phyloP scores from a whole-genome alignment of 2,329 filamentous ascomycete species.

The Trichoderma harzianum region DNA sequence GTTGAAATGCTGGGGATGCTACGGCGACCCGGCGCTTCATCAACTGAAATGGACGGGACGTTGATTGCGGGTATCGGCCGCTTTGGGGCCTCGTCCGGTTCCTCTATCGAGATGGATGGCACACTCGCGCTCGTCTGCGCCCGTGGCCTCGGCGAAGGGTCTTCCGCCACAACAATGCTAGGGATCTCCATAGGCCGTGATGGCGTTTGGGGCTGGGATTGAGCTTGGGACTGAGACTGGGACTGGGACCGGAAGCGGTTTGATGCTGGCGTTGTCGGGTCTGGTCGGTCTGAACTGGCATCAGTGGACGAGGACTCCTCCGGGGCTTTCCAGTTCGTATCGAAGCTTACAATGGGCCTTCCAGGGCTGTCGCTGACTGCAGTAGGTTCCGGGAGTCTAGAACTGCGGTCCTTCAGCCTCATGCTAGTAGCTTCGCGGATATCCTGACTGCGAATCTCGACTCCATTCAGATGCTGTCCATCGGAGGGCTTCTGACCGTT shows the following conservation, averaged over 20 bases:
- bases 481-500: slow-evolving; percentile 34
- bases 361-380: slow-evolving; percentile 87
- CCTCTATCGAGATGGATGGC: slow-evolving; percentile 38
- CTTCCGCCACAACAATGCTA: slow-evolving; percentile 54
- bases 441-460: slow-evolving; percentile 82
- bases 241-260: slow-evolving; percentile 16
- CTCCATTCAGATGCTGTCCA: slow-evolving; percentile 66
- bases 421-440: slow-evolving; percentile 89
- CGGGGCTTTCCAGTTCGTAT: slow-evolving; percentile 74
- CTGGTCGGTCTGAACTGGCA: slow-evolving; percentile 49
- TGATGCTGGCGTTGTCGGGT: slow-evolving; percentile 25
- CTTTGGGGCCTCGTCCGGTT: slow-evolving; percentile 24
- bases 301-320: slow-evolving; percentile 61
- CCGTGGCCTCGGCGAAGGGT: slow-evolving; percentile 35
- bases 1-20: slow-evolving; percentile 45
- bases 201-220: slow-evolving; percentile 21
- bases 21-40: slow-evolving; percentile 33
- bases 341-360: slow-evolving; percentile 96
- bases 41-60: slow-evolving; percentile 51
- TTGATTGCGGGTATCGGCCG: slow-evolving; percentile 36
- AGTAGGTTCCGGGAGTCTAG: slow-evolving; percentile 81
- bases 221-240: slow-evolving; percentile 1
- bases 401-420: slow-evolving; percentile 78
- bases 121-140: slow-evolving; percentile 29
- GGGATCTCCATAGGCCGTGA: slow-evolving; percentile 43